These are phyloP conservation scores for Myrmaecium sp. DNA, from an alignment of 2,329 filamentous ascomycete genomes.

Conservation along the genomic window DNA sequence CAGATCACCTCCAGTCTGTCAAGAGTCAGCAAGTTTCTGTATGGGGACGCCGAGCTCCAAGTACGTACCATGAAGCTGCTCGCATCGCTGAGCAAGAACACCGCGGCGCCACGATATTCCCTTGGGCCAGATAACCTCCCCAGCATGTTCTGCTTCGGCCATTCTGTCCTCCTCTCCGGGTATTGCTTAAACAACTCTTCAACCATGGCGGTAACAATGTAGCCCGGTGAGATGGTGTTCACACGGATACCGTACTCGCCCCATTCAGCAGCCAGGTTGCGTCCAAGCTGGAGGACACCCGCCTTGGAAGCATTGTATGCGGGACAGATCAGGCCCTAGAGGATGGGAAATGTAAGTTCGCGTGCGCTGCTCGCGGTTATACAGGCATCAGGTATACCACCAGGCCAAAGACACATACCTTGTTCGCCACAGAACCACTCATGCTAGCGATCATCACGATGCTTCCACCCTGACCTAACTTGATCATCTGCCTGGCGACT, in stretches of 20 bases:
- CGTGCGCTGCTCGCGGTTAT: slow-evolving; percentile 1
- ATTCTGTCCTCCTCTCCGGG: slow-evolving; percentile 48
- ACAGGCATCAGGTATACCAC: background rate
- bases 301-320: slow-evolving; percentile 67
- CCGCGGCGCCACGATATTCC: slow-evolving; percentile 21
- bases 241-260: slow-evolving; percentile 56
- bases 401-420: slow-evolving; percentile 30
- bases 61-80: slow-evolving; percentile 23
- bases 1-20: slow-evolving; percentile 18
- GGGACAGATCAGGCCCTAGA: slow-evolving; percentile 43
- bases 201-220: slow-evolving; percentile 73
- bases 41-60: background rate
- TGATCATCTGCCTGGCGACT: slow-evolving; percentile 47
- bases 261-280: slow-evolving; percentile 60
- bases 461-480: slow-evolving; percentile 40
- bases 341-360: slow-evolving; percentile 5
- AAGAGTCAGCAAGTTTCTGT: slow-evolving; percentile 1
- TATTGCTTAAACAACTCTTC: slow-evolving; percentile 59
- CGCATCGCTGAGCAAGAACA: slow-evolving; percentile 23
- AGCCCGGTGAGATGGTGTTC: slow-evolving; percentile 67
- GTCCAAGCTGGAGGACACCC: slow-evolving; percentile 52
- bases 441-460: slow-evolving; percentile 47
- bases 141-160: slow-evolving; percentile 79
- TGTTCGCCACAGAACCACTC: slow-evolving; percentile 43
- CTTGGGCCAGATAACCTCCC: slow-evolving; percentile 21